Evolutionary conservation across 1,284 basidiomycete species (phyloP).

Genomic region (Microbotryum silenes-acaulis): DNA sequence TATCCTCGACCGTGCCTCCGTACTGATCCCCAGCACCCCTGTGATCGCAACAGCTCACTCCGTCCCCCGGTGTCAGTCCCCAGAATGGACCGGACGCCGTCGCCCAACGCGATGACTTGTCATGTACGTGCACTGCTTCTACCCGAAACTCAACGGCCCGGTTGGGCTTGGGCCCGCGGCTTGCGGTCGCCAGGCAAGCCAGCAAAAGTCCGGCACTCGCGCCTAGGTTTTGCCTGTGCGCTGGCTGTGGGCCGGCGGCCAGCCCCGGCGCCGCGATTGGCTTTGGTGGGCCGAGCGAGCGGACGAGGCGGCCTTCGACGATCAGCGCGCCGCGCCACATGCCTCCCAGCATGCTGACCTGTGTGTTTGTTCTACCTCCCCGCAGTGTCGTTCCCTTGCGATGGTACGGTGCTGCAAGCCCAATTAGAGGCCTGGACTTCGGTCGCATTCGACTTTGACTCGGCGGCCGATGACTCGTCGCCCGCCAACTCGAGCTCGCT

Average conservation of each 20-base stretch:
- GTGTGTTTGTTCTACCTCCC: background rate
- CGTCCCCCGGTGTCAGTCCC: constrained; percentile 15
- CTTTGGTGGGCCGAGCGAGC: background rate
- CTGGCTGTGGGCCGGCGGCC: too few species aligned
- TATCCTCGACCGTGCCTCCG: background rate
- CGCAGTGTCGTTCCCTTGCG: constrained; percentile 30
- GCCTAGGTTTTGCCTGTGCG: too few species aligned
- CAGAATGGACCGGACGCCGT: constrained; percentile 13
- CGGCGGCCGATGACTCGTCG: constrained; percentile 42
- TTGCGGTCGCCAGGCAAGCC: too few species aligned
- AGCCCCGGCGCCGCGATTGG: too few species aligned
- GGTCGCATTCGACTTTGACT: constrained; percentile 67
- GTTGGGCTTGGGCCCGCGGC: too few species aligned
- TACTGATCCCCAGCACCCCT: too few species aligned
- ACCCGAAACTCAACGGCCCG: too few species aligned
- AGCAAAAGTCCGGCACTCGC: too few species aligned
- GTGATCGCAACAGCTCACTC: constrained; percentile 9
- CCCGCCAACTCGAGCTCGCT: constrained; percentile 19
- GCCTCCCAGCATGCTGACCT: background rate
- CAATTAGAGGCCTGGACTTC: constrained; percentile 79
- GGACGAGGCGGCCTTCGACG: too few species aligned
- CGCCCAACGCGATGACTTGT: background rate
- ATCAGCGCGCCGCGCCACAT: too few species aligned
- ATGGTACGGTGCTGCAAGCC: constrained; percentile 53
- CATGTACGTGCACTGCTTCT: too few species aligned